Conservation (phyloP, 495 filamentous ascomycete genomes). For the Penicillium arizonense region DNA sequence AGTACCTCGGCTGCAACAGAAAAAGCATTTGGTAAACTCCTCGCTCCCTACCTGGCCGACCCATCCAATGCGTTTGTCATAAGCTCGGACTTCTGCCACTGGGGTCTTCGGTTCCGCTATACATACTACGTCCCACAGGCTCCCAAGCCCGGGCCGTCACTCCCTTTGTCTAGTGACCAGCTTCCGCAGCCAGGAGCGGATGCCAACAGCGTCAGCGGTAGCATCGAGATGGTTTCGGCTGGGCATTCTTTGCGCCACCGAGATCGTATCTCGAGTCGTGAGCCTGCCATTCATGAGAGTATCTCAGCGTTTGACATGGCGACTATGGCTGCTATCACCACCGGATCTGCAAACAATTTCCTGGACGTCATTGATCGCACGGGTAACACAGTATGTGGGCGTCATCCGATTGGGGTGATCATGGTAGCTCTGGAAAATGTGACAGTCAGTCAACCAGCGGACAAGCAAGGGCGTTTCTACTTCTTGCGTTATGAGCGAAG, state of each 20-base stretch:
- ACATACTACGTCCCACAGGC: constrained; percentile 69
- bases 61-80: constrained; percentile 79
- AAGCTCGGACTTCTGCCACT: constrained; percentile 95
- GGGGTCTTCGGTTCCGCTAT: constrained; percentile 86
- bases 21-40: constrained; percentile 61
- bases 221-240: constrained; percentile 28
- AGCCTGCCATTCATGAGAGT: constrained; percentile 75
- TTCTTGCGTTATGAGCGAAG: constrained; percentile 94
- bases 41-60: constrained; percentile 80
- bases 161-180: constrained; percentile 40
- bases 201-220: constrained; percentile 20
- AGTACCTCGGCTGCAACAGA: constrained; percentile 65
- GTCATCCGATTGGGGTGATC: constrained; percentile 92
- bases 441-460: constrained; percentile 20
- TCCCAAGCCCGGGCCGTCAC: constrained; percentile 35
- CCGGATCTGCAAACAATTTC: constrained; percentile 68
- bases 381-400: constrained; percentile 89
- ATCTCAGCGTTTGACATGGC: constrained; percentile 78
- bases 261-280: constrained; percentile 34
- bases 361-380: constrained; percentile 66
- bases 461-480: constrained; percentile 63
- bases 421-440: constrained; percentile 81
- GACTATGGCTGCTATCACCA: constrained; percentile 80
- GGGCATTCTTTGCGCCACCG: constrained; percentile 40
- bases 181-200: constrained; percentile 41